These are phyloP conservation scores for Penicillium coprophilum DNA, from an alignment of 495 filamentous ascomycete genomes.

Conservation along the genomic window DNA sequence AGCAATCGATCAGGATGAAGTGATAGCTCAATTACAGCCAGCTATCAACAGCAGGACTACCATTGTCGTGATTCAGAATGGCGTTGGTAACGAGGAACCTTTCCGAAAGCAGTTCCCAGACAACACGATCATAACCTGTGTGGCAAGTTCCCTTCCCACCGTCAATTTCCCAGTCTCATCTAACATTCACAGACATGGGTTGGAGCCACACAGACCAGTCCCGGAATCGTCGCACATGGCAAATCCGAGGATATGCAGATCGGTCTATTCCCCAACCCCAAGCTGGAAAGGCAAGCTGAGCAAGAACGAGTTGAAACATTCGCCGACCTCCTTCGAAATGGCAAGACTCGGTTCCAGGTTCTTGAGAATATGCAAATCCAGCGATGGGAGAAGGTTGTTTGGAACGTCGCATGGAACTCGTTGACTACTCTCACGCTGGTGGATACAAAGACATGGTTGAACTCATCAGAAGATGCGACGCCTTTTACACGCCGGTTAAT, in stretches of 20 bases:
- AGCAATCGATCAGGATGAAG: constrained; percentile 45
- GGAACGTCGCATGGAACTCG: constrained; percentile 57
- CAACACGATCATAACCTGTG: constrained; percentile 58
- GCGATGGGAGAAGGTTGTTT: constrained; percentile 56
- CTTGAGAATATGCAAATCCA: constrained; percentile 46
- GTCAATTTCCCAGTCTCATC: neutral
- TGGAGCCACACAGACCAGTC: constrained; percentile 46
- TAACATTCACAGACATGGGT: constrained; percentile 45
- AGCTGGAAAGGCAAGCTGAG: constrained; percentile 23
- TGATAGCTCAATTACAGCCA: constrained; percentile 37
- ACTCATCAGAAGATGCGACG: constrained; percentile 42
- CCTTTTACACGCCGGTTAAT: constrained; percentile 45
- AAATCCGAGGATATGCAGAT: constrained; percentile 49
- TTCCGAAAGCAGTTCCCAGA: constrained; percentile 56
- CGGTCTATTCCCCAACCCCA: constrained; percentile 45
- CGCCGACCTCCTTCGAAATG: constrained; percentile 34
- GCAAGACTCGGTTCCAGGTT: constrained; percentile 41
- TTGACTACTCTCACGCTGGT: constrained; percentile 50
- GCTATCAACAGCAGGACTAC: constrained; percentile 35
- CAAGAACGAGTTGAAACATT: constrained; percentile 38
- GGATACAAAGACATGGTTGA: constrained; percentile 50
- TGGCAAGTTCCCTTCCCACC: constrained; percentile 30
- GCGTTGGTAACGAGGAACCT: constrained; percentile 65
- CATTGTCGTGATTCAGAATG: constrained; percentile 70
- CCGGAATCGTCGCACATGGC: constrained; percentile 46